phyloP scores from a whole-genome alignment of 2,329 filamentous ascomycete species.

The Aspergillus proliferans region DNA sequence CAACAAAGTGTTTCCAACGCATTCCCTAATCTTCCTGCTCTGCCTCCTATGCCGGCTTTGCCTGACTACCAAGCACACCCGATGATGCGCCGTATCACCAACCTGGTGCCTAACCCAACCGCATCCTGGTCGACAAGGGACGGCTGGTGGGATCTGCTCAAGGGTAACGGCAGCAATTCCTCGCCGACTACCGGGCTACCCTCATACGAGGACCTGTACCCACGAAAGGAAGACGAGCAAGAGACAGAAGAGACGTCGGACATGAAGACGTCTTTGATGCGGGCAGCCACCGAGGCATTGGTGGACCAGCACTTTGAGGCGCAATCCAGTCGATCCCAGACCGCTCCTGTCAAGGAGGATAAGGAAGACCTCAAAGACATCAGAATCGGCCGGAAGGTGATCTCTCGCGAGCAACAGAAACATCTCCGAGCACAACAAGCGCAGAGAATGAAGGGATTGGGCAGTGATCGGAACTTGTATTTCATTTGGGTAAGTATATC shows the following conservation, averaged over 20 bases:
- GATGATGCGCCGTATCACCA: constrained; percentile 66
- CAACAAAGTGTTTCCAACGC: constrained; percentile 64
- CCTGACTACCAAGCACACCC: constrained; percentile 69
- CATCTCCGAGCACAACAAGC: constrained; percentile 43
- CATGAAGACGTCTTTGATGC: constrained; percentile 36
- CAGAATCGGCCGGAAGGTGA: constrained; percentile 36
- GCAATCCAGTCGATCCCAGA: constrained; percentile 19
- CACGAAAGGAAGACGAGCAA: constrained; percentile 35
- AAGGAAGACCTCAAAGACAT: constrained; percentile 36
- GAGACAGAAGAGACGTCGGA: constrained; percentile 32
- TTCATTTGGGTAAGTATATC: constrained; percentile 46
- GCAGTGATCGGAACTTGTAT: constrained; percentile 48
- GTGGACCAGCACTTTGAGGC: constrained; percentile 41
- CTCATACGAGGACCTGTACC: constrained; percentile 74
- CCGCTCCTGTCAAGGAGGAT: constrained; percentile 15
- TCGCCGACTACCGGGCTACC: constrained; percentile 55
- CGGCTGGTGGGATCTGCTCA: constrained; percentile 64
- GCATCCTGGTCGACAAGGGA: constrained; percentile 38
- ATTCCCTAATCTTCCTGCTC: constrained; percentile 52
- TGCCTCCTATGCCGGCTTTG: constrained; percentile 58
- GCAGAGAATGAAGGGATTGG: constrained; percentile 43
- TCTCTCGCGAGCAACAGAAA: constrained; percentile 42
- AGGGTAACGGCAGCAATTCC: constrained; percentile 39
- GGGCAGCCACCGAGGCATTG: constrained; percentile 39
- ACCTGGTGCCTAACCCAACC: constrained; percentile 61